A percentile compares a stretch with the other conserved stretches of the same genome.
phyloP scores from a whole-genome alignment of 116 monocot species.

The Trichopus zeylanicus region DNA sequence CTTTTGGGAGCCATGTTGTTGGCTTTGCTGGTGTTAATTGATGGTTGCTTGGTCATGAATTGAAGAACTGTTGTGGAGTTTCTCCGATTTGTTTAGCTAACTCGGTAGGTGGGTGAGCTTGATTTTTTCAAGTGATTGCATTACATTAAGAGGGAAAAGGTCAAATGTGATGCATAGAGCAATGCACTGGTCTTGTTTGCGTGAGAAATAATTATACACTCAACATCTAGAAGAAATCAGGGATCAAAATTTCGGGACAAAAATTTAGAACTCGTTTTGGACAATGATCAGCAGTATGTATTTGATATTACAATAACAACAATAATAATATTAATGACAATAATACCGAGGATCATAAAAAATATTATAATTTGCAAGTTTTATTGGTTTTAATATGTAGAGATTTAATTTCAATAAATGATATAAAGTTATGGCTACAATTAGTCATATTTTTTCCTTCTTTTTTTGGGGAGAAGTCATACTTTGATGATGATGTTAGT shows the following conservation, averaged over 20 bases:
- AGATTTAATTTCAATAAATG: too few relatives aligned
- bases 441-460: neutral
- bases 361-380: too few relatives aligned
- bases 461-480: neutral
- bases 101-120: neutral
- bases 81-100: neutral
- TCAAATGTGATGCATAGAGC: neutral
- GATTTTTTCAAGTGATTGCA: conserved; percentile 7
- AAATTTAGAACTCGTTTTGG: too few relatives aligned
- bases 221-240: neutral
- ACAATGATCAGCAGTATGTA: too few relatives aligned
- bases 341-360: too few relatives aligned
- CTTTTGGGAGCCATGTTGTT: neutral
- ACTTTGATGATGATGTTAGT: neutral
- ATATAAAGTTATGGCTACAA: neutral
- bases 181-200: neutral
- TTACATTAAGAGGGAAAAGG: neutral
- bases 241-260: neutral
- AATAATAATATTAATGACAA: too few relatives aligned
- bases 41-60: neutral
- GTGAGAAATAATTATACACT: neutral
- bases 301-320: too few relatives aligned
- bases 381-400: too few relatives aligned
- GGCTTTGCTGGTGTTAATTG: neutral
- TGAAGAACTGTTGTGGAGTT: neutral